phyloP scores from a whole-genome alignment of 345 rosid genomes.

The Erodium maritimum region DNA sequence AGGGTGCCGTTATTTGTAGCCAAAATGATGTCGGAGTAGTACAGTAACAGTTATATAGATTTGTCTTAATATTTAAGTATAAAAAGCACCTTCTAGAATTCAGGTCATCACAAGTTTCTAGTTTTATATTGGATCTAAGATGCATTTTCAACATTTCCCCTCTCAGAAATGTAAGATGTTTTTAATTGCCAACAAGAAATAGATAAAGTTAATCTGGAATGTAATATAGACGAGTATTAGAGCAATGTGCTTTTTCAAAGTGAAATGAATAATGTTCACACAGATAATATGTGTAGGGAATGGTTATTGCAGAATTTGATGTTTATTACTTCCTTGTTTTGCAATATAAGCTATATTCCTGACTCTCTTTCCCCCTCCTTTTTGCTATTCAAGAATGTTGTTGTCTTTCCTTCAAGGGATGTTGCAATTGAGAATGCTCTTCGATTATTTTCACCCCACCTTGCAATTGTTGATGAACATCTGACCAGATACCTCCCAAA shows the following conservation, averaged over 20 bases:
- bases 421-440: constrained; percentile 81
- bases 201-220: background rate
- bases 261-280: background rate
- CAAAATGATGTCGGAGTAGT: background rate
- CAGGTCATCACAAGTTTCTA: background rate
- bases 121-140: background rate
- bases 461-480: constrained; percentile 85
- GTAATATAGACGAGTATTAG: background rate
- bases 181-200: no score
- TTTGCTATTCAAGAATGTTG: constrained; percentile 48
- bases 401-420: constrained; percentile 84
- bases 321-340: background rate
- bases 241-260: background rate
- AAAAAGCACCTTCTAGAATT: background rate
- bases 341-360: constrained; percentile 10
- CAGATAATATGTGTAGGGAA: background rate
- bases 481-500: constrained; percentile 68
- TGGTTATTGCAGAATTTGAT: background rate
- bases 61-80: background rate
- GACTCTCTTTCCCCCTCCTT: constrained; percentile 9
- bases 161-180: no score
- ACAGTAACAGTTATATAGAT: background rate
- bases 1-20: background rate
- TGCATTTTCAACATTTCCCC: background rate
- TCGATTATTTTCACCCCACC: constrained; percentile 74